phyloP scores from a whole-genome alignment of 2,329 filamentous ascomycete genomes.

The Pseudocercospora crystallina region DNA sequence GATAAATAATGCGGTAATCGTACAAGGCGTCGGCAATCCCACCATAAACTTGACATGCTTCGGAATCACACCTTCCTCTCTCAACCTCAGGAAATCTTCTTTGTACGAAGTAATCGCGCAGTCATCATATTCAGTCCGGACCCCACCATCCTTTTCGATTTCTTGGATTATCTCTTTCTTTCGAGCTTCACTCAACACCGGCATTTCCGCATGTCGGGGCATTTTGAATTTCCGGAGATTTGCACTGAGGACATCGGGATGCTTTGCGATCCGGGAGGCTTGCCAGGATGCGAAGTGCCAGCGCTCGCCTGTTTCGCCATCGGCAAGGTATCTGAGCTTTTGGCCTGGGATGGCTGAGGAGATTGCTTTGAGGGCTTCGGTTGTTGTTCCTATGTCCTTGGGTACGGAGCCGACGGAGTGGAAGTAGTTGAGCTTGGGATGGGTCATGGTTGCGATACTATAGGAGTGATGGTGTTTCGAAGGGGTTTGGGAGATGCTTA shows the following conservation, averaged over 20 bases:
- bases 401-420: background rate
- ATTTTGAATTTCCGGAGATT: background rate
- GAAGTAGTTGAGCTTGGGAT: background rate
- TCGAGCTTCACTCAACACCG: background rate
- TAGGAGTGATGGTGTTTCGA: too few relatives aligned
- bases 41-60: conserved; percentile 34
- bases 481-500: too few relatives aligned
- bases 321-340: conserved; percentile 26
- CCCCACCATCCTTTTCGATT: conserved; percentile 14
- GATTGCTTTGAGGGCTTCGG: background rate
- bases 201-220: background rate
- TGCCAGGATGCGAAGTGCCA: conserved; percentile 37
- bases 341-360: background rate
- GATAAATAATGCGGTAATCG: background rate
- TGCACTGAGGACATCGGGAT: conserved; percentile 6
- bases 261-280: conserved; percentile 13
- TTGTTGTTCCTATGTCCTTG: background rate
- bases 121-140: conserved; percentile 34
- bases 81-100: conserved; percentile 29
- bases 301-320: conserved; percentile 41
- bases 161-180: conserved; percentile 12
- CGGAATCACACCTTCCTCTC: conserved; percentile 31
- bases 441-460: background rate
- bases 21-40: conserved; percentile 28
- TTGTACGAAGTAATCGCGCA: conserved; percentile 36